phyloP scores from a whole-genome alignment of 2,329 filamentous ascomycete genomes.

The Ustulina deusta region DNA sequence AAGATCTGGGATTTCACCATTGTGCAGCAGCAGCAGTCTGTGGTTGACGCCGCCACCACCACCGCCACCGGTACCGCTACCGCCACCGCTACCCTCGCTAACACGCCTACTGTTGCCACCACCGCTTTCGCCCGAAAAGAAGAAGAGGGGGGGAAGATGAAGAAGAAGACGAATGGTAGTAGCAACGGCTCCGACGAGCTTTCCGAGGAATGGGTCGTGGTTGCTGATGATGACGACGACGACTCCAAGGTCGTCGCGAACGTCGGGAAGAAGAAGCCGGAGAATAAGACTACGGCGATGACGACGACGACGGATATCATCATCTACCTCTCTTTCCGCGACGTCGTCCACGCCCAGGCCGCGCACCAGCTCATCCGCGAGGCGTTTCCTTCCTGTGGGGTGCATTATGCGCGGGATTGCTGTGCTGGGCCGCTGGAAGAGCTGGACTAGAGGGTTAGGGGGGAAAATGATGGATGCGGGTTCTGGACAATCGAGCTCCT shows the following conservation, averaged over 20 bases:
- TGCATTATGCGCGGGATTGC: conserved; percentile 11
- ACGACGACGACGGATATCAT: neutral
- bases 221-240: neutral
- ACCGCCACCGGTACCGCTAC: neutral
- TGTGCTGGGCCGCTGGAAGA: conserved; percentile 25
- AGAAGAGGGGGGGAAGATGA: no score
- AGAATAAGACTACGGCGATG: neutral
- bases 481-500: neutral
- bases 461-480: neutral
- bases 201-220: neutral
- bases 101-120: neutral
- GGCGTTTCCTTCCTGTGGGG: neutral
- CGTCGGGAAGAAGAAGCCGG: neutral
- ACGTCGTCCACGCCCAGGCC: conserved; percentile 1
- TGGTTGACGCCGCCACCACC: no score
- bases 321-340: conserved; percentile 22
- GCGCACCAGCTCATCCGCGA: neutral
- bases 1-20: neutral
- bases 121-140: no score
- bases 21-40: neutral
- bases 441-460: conserved; percentile 9
- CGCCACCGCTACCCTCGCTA: neutral
- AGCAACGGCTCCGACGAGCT: neutral
- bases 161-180: no score
- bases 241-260: neutral